Percentiles rank a stretch among this genome's conserved stretches.
Conservation (phyloP, 129 eudicot species). For the Ambrosia artemisiifolia region DNA sequence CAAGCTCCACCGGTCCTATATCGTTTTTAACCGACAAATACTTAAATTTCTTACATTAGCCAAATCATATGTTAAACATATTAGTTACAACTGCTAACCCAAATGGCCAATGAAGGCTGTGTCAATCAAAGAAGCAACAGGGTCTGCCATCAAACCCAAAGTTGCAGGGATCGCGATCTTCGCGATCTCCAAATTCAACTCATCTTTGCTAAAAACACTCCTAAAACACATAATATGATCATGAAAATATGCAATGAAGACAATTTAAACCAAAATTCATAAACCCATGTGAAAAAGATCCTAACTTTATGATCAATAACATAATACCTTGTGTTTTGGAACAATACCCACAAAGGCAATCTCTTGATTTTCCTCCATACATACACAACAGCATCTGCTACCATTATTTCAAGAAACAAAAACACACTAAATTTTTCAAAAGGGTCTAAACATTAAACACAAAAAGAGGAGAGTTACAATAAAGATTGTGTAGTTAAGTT, state of each 20-base stretch:
- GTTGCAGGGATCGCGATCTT: slow-evolving; percentile 59
- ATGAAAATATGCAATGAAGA: not conserved
- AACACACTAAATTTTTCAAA: not conserved
- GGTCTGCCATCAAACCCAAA: slow-evolving; percentile 54
- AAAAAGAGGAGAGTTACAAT: not conserved
- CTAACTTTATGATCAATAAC: not conserved
- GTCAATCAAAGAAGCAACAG: slow-evolving; percentile 57
- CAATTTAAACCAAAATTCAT: not conserved
- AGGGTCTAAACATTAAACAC: not conserved
- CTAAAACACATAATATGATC: slow-evolving; percentile 19
- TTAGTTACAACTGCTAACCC: slow-evolving; percentile 22
- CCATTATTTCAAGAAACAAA: slow-evolving; percentile 5
- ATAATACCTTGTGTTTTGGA: slow-evolving; percentile 37
- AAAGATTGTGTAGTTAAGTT: not conserved
- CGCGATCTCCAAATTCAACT: slow-evolving; percentile 45
- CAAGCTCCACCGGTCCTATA: slow-evolving; percentile 65
- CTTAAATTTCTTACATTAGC: not conserved
- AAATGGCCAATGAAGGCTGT: slow-evolving; percentile 64
- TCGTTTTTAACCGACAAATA: not conserved
- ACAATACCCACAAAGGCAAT: slow-evolving; percentile 42
- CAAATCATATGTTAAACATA: not conserved
- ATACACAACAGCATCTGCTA: slow-evolving; percentile 23
- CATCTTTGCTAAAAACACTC: slow-evolving; percentile 40
- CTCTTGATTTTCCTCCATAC: slow-evolving; percentile 11
- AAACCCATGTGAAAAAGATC: not conserved